A percentile compares a stretch with the other conserved stretches of the same genome.
phyloP scores from a whole-genome alignment of 257 asterid genomes.

The Lycium barbarum region DNA sequence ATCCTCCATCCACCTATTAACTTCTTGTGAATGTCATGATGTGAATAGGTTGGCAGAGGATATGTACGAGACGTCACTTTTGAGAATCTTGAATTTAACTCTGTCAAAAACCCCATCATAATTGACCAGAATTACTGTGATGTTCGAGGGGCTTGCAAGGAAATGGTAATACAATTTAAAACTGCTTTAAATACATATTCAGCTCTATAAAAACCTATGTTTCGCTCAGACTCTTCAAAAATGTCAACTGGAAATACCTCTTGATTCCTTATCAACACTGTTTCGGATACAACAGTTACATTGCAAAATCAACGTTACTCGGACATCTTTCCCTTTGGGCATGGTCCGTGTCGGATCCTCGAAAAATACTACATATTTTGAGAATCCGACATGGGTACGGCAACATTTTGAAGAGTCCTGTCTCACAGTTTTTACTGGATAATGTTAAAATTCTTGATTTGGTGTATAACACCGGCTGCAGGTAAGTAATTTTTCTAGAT shows the following conservation, averaged over 20 bases:
- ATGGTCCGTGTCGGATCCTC: not conserved
- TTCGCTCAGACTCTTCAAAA: not conserved
- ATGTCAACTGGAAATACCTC: not conserved
- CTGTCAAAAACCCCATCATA: constrained; percentile 64
- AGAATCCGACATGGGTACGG: not conserved
- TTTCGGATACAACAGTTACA: not conserved
- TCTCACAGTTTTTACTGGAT: not conserved
- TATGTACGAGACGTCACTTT: constrained; percentile 51
- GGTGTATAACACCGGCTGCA: not conserved
- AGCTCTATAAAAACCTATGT: not conserved
- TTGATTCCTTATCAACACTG: not conserved
- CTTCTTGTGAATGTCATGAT: not conserved
- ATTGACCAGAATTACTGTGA: constrained; percentile 70
- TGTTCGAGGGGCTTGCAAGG: constrained; percentile 44
- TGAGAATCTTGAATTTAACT: constrained; percentile 50
- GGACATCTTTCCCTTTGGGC: not conserved
- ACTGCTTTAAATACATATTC: not conserved
- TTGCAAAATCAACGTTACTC: not conserved
- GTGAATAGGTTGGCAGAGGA: constrained; percentile 62
- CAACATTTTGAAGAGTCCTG: not conserved
- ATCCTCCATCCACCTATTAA: not conserved
- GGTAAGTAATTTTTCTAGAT: not conserved
- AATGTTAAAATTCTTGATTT: too few relatives aligned
- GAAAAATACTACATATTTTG: not conserved
- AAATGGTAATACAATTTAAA: constrained; percentile 41